Base-by-base conservation (phyloP, 805 yeast genomes). In the Candida coleopterorum region DNA sequence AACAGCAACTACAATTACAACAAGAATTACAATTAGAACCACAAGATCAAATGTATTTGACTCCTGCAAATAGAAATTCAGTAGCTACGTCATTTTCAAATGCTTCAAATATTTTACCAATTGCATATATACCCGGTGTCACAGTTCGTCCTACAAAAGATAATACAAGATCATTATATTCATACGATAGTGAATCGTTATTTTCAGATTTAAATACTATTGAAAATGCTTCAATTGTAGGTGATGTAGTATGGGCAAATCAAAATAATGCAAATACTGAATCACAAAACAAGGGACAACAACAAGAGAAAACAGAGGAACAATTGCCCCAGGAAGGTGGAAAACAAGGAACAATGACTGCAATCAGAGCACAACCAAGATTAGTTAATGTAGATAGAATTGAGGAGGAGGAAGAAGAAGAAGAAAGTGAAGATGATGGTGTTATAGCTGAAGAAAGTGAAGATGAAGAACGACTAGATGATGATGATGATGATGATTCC, bases 81-180 rank as follows among this genome's bases (percentile, higher is more conserved):
- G 60, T 61, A 48, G 83, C 89, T 7, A 74, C 84, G 21, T 75
- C 88, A 6, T 75, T 81, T 10, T 63, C 70, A 25, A 77, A 82
- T 48, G 94, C 94, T 4, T 84, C 95, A 10, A 88, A 89, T 57
- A 79, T 89, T 45, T 73, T 89, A 42, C 96, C 96, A 14, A 82
- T 90, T 39, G 95, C 95, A 2, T 89, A 88, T 54, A 85, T 89
- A 41, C 97, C 97, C 0, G 97, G 97, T 25, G 96, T 88, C 30
- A 85, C 88, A 4, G 76, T 78, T 16, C 66, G 81, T 18, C 70
- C 75, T 32, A 64, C 69, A 7, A 61, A 61, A 37, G 63, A 66
- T 47, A 63, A 65, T 60, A 49, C 68, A 46, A 46, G 73, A 52
- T 48, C 72, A 51, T 52, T 74, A 49, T 50, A 72, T 59, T 56